Evolutionary conservation across 2,329 filamentous ascomycete species (phyloP).

Genomic region (Teratosphaeria zuluensis): DNA sequence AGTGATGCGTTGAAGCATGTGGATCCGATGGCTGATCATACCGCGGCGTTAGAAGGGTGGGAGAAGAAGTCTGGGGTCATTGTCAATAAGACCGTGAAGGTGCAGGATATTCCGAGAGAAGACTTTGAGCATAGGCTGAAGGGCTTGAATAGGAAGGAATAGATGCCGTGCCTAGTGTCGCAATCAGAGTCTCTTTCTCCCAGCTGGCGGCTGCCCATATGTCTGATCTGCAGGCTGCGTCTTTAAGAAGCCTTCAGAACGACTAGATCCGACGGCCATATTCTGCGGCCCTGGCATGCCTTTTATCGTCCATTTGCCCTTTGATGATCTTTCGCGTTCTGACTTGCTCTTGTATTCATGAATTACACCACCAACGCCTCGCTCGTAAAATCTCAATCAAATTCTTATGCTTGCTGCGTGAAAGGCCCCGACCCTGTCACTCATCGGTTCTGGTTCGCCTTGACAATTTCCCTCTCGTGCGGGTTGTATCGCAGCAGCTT

Average conservation of each 20-base stretch:
- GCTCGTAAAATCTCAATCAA: neutral
- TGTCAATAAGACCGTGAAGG: constrained; percentile 21
- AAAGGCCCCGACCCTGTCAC: neutral
- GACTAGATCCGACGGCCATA: too few relatives aligned
- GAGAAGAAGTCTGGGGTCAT: constrained; percentile 26
- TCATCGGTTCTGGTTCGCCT: constrained; percentile 4
- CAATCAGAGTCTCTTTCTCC: neutral
- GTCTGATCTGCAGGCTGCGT: too few relatives aligned
- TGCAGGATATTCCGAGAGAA: constrained; percentile 14
- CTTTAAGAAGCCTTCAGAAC: too few relatives aligned
- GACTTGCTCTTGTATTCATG: neutral
- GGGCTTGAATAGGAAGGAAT: constrained; percentile 6
- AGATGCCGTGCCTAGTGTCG: neutral
- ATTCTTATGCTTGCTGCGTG: neutral
- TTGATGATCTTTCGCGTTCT: neutral
- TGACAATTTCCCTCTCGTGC: constrained; percentile 29
- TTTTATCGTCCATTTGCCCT: neutral
- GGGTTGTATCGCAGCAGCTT: constrained; percentile 70
- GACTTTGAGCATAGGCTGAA: constrained; percentile 21
- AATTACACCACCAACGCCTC: neutral
- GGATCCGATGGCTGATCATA: constrained; percentile 26
- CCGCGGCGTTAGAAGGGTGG: constrained; percentile 26
- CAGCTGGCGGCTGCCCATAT: too few relatives aligned
- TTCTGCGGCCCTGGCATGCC: neutral
- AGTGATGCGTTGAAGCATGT: constrained; percentile 23